Evolutionary conservation across 257 asterid species (phyloP), one percentile per base, ranked within the genome.

Genomic region (Solanum pimpinellifolium): DNA sequence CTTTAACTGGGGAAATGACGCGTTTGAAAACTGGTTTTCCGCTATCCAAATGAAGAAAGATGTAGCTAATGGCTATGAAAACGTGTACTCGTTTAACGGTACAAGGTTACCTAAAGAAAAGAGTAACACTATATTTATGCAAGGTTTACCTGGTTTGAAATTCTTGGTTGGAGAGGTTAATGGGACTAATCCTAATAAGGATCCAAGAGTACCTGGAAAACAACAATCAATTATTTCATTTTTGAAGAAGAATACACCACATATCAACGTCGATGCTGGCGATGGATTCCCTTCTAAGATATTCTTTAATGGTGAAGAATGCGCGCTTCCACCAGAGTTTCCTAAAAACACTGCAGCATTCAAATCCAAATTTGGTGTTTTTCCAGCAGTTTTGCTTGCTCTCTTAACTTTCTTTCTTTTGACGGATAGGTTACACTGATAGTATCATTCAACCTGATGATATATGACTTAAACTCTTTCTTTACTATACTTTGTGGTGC

Each of bases 251-350:
- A 83, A 88, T 39, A n/a, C 89, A 1, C 88, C 83, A 1, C 21
- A 86, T 2, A 20, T 97, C 9, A 88, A 94, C 35, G 74, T 97
- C 6, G 20, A 88, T 2, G 52, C 12, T 0, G 98, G 99, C 3
- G 98, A 95, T 89, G 99, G 99, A 23, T 97, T 95, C 87, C 99
- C 99, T 31, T 20, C 96, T 1, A 95, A 90, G 84, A 65, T 97
- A 4, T 85, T 82, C 90, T 97, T 97, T 96, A 95, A 97, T 23
- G 99, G 99, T 1, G 99, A 92, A 90, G 99, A 97, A 65, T 97
- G 99, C 56, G 92, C 96, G 29, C 92, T 97, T 46, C 99, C 99
- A 1, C 91, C 86, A 5, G 77, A 81, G 9, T 60, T 94, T 2
- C 99, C 99, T 0, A 86, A 72, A 49, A 46, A 82, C 77, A 90